These are phyloP conservation scores for Podaxis pistillaris DNA, from an alignment of 768 basidiomycete genomes.

Conservation along the genomic window DNA sequence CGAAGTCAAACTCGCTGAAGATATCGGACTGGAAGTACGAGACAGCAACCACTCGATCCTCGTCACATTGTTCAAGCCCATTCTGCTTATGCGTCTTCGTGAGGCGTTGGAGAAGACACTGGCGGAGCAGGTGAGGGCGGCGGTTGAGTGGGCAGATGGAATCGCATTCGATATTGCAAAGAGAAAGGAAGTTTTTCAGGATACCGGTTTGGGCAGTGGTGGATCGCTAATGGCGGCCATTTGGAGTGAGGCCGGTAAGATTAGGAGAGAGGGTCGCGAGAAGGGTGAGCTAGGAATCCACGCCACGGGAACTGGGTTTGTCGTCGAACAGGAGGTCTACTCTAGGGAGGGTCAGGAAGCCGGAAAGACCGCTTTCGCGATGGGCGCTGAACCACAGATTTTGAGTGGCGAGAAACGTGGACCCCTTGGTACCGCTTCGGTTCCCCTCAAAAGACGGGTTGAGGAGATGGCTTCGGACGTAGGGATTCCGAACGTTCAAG, in stretches of 20 bases:
- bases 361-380: conserved; percentile 43
- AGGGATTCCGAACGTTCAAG: conserved; percentile 28
- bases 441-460: conserved; percentile 35
- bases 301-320: conserved; percentile 63
- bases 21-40: conserved; percentile 52
- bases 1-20: conserved; percentile 52
- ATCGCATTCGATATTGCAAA: conserved; percentile 58
- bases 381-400: conserved; percentile 77
- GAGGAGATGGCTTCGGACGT: conserved; percentile 29
- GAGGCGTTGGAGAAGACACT: conserved; percentile 61
- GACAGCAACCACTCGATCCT: conserved; percentile 65
- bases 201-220: conserved; percentile 53
- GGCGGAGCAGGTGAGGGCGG: conserved; percentile 49
- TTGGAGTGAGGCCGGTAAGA: conserved; percentile 67
- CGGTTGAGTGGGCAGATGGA: conserved; percentile 53
- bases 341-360: conserved; percentile 22
- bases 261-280: conserved; percentile 38
- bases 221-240: conserved; percentile 54
- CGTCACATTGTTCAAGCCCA: conserved; percentile 59
- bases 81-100: conserved; percentile 54
- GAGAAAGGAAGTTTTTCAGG: conserved; percentile 62
- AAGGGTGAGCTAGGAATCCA: conserved; percentile 41
- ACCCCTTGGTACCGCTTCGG: conserved; percentile 55
- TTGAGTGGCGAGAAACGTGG: conserved; percentile 66
- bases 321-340: conserved; percentile 45